A percentile compares a stretch with the other conserved stretches of the same genome.
phyloP scores from a whole-genome alignment of 2,329 filamentous ascomycete species.

The Botrytis deweyae region DNA sequence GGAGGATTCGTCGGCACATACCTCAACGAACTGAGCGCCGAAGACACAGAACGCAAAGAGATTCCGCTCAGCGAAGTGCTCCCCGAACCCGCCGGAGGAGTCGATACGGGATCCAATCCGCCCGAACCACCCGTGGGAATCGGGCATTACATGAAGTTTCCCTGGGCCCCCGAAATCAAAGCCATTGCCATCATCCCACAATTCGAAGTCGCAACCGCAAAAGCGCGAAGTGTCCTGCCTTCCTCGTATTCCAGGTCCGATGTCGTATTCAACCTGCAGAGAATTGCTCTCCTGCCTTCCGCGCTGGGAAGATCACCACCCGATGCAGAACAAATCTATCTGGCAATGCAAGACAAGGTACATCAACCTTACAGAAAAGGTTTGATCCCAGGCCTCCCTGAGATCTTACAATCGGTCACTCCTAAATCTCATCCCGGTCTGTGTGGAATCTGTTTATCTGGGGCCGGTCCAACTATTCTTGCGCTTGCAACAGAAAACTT shows the following conservation, averaged over 20 bases:
- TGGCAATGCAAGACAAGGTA: conserved; percentile 98
- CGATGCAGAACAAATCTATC: conserved; percentile 89
- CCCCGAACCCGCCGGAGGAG: conserved; percentile 82
- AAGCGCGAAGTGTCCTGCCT: conserved; percentile 83
- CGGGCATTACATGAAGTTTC: conserved; percentile 93
- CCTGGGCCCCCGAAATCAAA: conserved; percentile 93
- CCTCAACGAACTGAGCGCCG: conserved; percentile 84
- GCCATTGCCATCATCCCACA: conserved; percentile 94
- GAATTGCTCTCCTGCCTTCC: conserved; percentile 85
- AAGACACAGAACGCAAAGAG: conserved; percentile 86
- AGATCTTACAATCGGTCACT: conserved; percentile 89
- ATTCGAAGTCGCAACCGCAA: conserved; percentile 93
- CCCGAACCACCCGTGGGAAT: conserved; percentile 90
- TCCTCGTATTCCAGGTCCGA: conserved; percentile 76
- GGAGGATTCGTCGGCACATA: conserved; percentile 97
- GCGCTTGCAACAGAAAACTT: conserved; percentile 91
- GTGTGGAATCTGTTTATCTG: conserved; percentile 90
- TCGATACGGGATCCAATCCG: conserved; percentile 83
- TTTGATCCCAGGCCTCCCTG: conserved; percentile 85
- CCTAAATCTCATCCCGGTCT: conserved; percentile 83
- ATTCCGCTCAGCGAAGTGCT: conserved; percentile 94
- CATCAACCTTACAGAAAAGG: conserved; percentile 94
- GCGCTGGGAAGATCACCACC: conserved; percentile 87
- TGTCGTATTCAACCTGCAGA: conserved; percentile 90
- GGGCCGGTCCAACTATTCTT: conserved; percentile 91